A percentile compares a stretch with the other conserved stretches of the same genome.
phyloP scores from a whole-genome alignment of 2,329 filamentous ascomycete species.

The Alternaria burnsii region DNA sequence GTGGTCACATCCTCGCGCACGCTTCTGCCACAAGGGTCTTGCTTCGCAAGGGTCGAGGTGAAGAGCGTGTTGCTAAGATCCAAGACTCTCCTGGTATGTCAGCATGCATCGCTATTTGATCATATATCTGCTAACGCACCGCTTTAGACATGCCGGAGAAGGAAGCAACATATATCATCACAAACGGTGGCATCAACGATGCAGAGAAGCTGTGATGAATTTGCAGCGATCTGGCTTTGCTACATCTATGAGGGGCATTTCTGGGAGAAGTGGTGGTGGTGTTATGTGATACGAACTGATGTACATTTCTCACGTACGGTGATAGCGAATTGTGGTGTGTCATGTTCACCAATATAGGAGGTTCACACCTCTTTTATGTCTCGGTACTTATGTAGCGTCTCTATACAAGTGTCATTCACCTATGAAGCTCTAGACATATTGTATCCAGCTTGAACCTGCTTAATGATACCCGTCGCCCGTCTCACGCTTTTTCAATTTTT shows the following conservation, averaged over 20 bases:
- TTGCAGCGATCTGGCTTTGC: not conserved
- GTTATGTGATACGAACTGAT: not conserved
- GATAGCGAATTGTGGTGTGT: no score
- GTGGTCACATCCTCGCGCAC: constrained; percentile 74
- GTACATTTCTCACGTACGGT: not conserved
- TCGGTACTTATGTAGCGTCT: no score
- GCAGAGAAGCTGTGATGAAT: constrained; percentile 65
- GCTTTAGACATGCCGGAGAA: constrained; percentile 69
- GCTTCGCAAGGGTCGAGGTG: constrained; percentile 72
- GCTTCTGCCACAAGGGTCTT: constrained; percentile 72
- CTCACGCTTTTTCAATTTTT: not conserved
- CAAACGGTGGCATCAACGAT: constrained; percentile 73
- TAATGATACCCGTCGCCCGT: no score
- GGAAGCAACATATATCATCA: constrained; percentile 76
- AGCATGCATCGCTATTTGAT: constrained; percentile 9
- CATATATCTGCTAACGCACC: constrained; percentile 27
- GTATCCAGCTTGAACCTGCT: no score
- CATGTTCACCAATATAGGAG: no score
- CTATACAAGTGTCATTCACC: no score
- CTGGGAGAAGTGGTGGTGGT: not conserved
- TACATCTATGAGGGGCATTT: not conserved
- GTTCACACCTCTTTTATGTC: no score
- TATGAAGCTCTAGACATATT: no score
- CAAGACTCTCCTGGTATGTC: constrained; percentile 71
- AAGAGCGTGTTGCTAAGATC: constrained; percentile 75